A percentile compares a stretch with the other conserved stretches of the same genome.
Evolutionary conservation across 495 filamentous ascomycete species (phyloP).

Genomic region (Ascodesmis nigricans): DNA sequence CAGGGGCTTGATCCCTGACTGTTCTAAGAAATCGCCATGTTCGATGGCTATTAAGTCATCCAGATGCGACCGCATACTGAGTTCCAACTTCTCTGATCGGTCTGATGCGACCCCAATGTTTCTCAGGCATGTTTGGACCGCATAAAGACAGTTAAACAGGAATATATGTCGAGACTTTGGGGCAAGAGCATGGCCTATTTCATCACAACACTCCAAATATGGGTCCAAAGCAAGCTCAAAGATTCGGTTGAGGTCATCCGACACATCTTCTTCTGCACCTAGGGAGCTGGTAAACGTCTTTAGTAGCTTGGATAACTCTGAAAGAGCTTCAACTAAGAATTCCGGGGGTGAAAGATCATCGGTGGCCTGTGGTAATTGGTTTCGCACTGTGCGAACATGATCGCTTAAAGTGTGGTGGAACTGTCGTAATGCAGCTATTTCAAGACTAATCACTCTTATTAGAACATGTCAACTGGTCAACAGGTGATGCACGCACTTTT

Average conservation of each 20-base stretch:
- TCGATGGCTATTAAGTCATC: no score
- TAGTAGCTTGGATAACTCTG: conserved; percentile 43
- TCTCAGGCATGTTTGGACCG: conserved; percentile 29
- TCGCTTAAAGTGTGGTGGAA: conserved; percentile 64
- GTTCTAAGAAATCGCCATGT: no score
- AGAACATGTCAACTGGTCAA: neutral
- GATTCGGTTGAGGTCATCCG: conserved; percentile 53
- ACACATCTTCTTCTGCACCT: conserved; percentile 31
- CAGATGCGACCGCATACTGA: no score
- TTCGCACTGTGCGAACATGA: conserved; percentile 47
- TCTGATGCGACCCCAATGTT: conserved; percentile 35
- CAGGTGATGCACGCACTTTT: conserved; percentile 8
- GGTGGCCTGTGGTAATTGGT: conserved; percentile 41
- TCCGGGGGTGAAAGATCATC: conserved; percentile 56
- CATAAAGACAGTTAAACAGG: conserved; percentile 56
- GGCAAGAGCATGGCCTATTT: conserved; percentile 38
- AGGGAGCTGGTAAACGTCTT: conserved; percentile 67
- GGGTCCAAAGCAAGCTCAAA: conserved; percentile 67
- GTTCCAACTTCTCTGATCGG: conserved; percentile 27
- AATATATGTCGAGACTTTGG: conserved; percentile 47
- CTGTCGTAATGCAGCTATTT: conserved; percentile 58
- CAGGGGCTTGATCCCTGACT: no score
- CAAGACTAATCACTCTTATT: conserved; percentile 26
- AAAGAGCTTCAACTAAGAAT: conserved; percentile 63
- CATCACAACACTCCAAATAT: conserved; percentile 51